Conservation (phyloP, 2,329 filamentous ascomycete species). For the Phaeosphaeriaceae sp. region DNA sequence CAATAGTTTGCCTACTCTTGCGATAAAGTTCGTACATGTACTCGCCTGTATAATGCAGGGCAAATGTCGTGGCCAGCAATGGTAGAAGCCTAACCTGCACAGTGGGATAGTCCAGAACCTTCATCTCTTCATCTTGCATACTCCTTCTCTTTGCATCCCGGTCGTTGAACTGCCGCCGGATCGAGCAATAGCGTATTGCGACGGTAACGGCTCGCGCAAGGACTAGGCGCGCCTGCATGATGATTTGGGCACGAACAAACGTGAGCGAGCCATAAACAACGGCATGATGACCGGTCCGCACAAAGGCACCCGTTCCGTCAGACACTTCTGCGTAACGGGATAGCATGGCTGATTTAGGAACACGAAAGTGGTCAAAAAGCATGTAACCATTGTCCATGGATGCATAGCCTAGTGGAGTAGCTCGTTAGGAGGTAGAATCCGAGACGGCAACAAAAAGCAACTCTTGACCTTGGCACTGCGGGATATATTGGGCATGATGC, state of each 20-base stretch:
- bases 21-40: slow-evolving; percentile 60
- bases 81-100: slow-evolving; percentile 62
- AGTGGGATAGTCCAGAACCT: slow-evolving; percentile 61
- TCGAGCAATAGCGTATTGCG: slow-evolving; percentile 58
- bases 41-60: slow-evolving; percentile 55
- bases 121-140: slow-evolving; percentile 46
- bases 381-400: slow-evolving; percentile 62
- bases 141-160: slow-evolving; percentile 53
- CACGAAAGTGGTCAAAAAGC: slow-evolving; percentile 56
- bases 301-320: slow-evolving; percentile 53
- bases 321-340: slow-evolving; percentile 58
- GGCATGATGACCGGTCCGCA: slow-evolving; percentile 55
- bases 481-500: too few relatives aligned
- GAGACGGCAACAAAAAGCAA: not conserved
- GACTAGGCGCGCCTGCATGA: slow-evolving; percentile 59
- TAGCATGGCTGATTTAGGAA: slow-evolving; percentile 58
- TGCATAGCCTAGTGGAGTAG: slow-evolving; percentile 48
- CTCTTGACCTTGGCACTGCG: not conserved
- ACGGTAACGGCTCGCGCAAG: slow-evolving; percentile 61
- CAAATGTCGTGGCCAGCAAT: slow-evolving; percentile 60
- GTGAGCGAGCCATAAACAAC: slow-evolving; percentile 60
- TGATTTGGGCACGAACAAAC: slow-evolving; percentile 55
- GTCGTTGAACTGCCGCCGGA: slow-evolving; percentile 59
- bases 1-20: slow-evolving; percentile 54
- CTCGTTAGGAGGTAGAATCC: not conserved